Evolutionary conservation across 192 early-diverging fungal genomes (phyloP).

Genomic region (Piromyces finnis): DNA sequence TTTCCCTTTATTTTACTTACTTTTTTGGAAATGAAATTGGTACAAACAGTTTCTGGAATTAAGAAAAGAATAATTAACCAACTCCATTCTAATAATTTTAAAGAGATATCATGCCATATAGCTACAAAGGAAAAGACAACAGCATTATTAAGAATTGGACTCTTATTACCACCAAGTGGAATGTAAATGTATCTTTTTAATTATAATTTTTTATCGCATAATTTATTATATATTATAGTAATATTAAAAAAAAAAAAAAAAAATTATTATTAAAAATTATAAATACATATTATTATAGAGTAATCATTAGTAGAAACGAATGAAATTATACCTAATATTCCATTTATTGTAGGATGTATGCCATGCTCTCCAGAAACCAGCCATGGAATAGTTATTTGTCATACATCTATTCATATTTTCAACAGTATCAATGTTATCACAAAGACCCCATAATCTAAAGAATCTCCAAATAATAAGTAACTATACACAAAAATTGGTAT

Average conservation of each 20-base stretch:
- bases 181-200: constrained; percentile 60
- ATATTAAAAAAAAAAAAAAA: neutral
- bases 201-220: too few relatives aligned
- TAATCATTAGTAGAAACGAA: neutral
- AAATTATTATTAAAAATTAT: too few relatives aligned
- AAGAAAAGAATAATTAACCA: constrained; percentile 78
- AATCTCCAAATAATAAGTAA: constrained; percentile 92
- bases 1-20: too few relatives aligned
- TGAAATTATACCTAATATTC: constrained; percentile 46
- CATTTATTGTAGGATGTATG: constrained; percentile 86
- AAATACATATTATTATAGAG: too few relatives aligned
- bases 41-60: constrained; percentile 61
- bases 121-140: constrained; percentile 93
- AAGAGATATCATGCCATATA: constrained; percentile 86
- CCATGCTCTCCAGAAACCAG: constrained; percentile 93
- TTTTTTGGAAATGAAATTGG: constrained; percentile 18
- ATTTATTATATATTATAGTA: too few relatives aligned
- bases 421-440: constrained; percentile 69
- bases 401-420: constrained; percentile 98
- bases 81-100: constrained; percentile 73
- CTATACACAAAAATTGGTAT: constrained; percentile 7
- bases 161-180: constrained; percentile 65
- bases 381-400: constrained; percentile 84
- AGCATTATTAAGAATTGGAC: constrained; percentile 58
- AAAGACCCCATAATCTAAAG: constrained; percentile 86